phyloP scores from a whole-genome alignment of 495 filamentous ascomycete species.

The Jackrogersella minutella region DNA sequence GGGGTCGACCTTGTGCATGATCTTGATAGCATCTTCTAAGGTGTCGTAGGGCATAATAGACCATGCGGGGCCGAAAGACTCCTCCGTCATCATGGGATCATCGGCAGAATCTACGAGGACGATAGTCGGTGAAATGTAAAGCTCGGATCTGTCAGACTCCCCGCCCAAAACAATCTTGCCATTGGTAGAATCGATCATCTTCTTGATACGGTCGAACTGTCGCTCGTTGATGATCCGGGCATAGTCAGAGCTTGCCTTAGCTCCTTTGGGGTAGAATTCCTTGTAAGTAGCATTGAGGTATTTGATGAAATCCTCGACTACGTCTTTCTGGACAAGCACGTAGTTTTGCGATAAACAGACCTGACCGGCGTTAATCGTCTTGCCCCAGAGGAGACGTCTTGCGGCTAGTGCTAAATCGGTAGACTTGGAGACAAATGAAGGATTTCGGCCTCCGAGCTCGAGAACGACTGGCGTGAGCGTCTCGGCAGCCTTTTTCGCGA shows the following conservation, averaged over 20 bases:
- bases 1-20: constrained; percentile 76
- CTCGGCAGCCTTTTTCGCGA: constrained; percentile 91
- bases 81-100: constrained; percentile 79
- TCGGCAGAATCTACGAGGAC: constrained; percentile 76
- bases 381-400: constrained; percentile 85
- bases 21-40: constrained; percentile 80
- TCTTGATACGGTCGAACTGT: constrained; percentile 85
- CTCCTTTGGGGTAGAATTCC: constrained; percentile 86
- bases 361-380: constrained; percentile 84
- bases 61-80: constrained; percentile 91
- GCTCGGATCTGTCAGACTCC: constrained; percentile 75
- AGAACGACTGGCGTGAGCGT: constrained; percentile 87
- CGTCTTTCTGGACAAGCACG: constrained; percentile 76
- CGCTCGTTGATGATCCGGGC: constrained; percentile 78
- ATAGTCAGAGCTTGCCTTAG: constrained; percentile 76
- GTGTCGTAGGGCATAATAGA: constrained; percentile 76
- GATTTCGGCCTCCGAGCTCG: constrained; percentile 91
- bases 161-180: constrained; percentile 90
- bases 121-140: constrained; percentile 86
- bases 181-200: constrained; percentile 80
- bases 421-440: constrained; percentile 84
- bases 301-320: constrained; percentile 75
- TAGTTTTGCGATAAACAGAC: constrained; percentile 92
- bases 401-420: constrained; percentile 84
- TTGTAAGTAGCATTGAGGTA: constrained; percentile 74